These are phyloP conservation scores for Tolypocladium pustulatum DNA, from an alignment of 2,329 filamentous ascomycete species.

Conservation along the genomic window DNA sequence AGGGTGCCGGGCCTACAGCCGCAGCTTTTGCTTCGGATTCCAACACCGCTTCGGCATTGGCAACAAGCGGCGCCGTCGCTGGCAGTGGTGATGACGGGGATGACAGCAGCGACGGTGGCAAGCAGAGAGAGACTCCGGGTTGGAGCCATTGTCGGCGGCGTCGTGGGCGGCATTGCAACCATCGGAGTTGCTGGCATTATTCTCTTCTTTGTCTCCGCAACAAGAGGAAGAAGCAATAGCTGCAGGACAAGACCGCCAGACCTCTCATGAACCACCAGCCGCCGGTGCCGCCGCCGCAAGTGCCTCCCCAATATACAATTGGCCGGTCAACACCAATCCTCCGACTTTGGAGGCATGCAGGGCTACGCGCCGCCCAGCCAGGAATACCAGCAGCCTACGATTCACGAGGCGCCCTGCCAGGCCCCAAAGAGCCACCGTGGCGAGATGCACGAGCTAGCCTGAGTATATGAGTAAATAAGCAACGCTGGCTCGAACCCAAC, in stretches of 20 bases:
- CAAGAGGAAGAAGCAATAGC: slow-evolving; percentile 15
- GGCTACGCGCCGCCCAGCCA: slow-evolving; percentile 11
- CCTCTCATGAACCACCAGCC: not conserved
- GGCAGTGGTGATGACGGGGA: slow-evolving; percentile 2
- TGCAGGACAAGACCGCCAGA: slow-evolving; percentile 1
- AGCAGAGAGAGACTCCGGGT: slow-evolving; percentile 11
- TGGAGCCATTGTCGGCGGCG: slow-evolving; percentile 27
- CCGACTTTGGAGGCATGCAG: slow-evolving; percentile 11
- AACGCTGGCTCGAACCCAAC: not conserved
- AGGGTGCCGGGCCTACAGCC: not conserved
- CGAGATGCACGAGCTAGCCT: slow-evolving; percentile 28
- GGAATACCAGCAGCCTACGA: slow-evolving; percentile 12
- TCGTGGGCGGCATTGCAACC: slow-evolving; percentile 24
- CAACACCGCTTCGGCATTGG: not conserved
- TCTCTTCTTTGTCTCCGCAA: slow-evolving; percentile 20
- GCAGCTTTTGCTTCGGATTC: not conserved
- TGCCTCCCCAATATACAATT: not conserved
- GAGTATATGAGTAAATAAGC: not conserved
- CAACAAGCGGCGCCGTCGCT: not conserved
- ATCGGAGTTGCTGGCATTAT: slow-evolving; percentile 18
- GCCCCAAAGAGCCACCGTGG: slow-evolving; percentile 24
- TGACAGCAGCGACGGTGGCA: not conserved
- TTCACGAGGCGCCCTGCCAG: slow-evolving; percentile 28
- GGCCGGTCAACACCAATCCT: slow-evolving; percentile 5
- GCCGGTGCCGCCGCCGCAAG: slow-evolving; percentile 1